These are phyloP conservation scores for Fagus crenata DNA, from an alignment of 306 rosid genomes.

Conservation along the genomic window DNA sequence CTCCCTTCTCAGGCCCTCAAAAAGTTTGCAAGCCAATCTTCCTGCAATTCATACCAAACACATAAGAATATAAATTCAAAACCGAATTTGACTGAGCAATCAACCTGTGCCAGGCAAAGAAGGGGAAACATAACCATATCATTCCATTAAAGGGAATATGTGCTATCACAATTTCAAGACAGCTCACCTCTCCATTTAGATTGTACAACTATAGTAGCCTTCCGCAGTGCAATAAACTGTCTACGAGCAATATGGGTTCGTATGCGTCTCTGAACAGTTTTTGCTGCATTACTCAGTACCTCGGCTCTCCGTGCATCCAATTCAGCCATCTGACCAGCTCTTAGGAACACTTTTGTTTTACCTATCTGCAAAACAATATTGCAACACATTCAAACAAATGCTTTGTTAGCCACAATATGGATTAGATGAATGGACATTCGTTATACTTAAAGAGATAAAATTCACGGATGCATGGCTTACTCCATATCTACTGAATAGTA, in stretches of 20 bases:
- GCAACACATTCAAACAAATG: conserved; percentile 29
- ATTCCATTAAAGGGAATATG: conserved; percentile 22
- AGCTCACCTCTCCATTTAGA: conserved; percentile 84
- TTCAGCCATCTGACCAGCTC: conserved; percentile 99
- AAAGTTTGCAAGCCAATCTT: conserved; percentile 78
- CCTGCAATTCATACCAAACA: conserved; percentile 51
- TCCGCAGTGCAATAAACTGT: conserved; percentile 73
- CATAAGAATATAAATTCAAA: conserved; percentile 26
- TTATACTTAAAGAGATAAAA: background rate
- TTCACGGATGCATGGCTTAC: conserved; percentile 8
- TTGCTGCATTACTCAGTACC: conserved; percentile 81
- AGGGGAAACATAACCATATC: background rate
- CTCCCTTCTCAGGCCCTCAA: conserved; percentile 61
- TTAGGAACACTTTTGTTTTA: conserved; percentile 85
- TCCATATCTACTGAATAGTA: conserved; percentile 2
- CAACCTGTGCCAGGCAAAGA: conserved; percentile 1
- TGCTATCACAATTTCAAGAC: conserved; percentile 27
- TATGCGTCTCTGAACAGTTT: conserved; percentile 74
- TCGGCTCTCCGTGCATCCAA: conserved; percentile 87
- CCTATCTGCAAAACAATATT: conserved; percentile 72
- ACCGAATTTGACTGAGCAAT: conserved; percentile 28
- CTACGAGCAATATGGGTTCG: conserved; percentile 78
- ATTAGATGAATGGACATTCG: conserved; percentile 17
- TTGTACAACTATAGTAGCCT: conserved; percentile 65
- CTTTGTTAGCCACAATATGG: conserved; percentile 22